These are phyloP conservation scores for Apiospora marii DNA, from an alignment of 2,329 filamentous ascomycete species.

Conservation along the genomic window DNA sequence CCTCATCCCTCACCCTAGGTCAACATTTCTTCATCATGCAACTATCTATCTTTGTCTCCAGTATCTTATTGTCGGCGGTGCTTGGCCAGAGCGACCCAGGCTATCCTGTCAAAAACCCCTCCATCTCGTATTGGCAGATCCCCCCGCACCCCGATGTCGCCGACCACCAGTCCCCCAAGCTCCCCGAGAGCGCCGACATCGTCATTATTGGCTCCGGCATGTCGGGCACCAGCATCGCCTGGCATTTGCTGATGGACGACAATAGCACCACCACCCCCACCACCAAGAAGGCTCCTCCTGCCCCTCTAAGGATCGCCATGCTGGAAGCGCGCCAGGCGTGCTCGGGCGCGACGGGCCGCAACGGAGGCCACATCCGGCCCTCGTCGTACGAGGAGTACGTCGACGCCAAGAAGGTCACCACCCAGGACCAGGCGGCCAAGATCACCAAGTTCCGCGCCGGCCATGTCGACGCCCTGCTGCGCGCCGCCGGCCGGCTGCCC, in stretches of 20 bases:
- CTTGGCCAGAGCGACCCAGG: background rate
- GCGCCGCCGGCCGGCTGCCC: constrained; percentile 43
- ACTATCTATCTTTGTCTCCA: background rate
- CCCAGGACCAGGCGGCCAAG: constrained; percentile 45
- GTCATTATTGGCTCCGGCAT: constrained; percentile 55
- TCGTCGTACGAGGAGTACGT: constrained; percentile 52
- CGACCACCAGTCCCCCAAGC: constrained; percentile 40
- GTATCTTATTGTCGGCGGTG: background rate
- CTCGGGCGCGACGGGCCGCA: constrained; percentile 61
- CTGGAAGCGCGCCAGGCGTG: constrained; percentile 59
- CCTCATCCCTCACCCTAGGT: background rate
- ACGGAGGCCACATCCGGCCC: constrained; percentile 60
- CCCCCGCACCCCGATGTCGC: constrained; percentile 53
- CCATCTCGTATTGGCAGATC: constrained; percentile 55
- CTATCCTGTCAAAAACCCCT: constrained; percentile 50
- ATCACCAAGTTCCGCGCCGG: constrained; percentile 53
- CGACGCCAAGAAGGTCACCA: background rate
- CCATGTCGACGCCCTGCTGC: constrained; percentile 48
- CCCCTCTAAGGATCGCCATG: constrained; percentile 49
- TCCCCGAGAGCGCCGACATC: constrained; percentile 32
- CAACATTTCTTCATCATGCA: background rate
- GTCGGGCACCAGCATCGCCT: constrained; percentile 52
- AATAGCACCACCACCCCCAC: background rate
- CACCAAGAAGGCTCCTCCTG: background rate
- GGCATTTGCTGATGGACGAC: constrained; percentile 26